These are phyloP conservation scores for Dioscorea zingiberensis DNA, from an alignment of 106 monocot species.

Conservation along the genomic window DNA sequence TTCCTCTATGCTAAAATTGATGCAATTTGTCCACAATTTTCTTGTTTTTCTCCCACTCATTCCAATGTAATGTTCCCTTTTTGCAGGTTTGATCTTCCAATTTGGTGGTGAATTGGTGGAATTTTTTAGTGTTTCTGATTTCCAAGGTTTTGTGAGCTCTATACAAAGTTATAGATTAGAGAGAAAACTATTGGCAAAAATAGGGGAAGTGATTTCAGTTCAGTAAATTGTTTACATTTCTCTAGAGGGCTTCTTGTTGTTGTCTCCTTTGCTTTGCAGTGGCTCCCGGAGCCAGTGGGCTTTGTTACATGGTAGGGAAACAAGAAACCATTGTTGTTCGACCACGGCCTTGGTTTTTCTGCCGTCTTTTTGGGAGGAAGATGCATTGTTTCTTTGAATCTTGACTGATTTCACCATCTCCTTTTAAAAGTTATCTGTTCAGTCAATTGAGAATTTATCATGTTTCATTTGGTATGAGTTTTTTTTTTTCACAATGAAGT, in stretches of 20 bases:
- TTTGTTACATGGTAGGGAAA: too few relatives aligned
- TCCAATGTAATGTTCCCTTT: conserved; percentile 27
- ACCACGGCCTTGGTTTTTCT: neutral
- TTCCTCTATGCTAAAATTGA: too few relatives aligned
- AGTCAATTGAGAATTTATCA: too few relatives aligned
- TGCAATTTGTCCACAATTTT: too few relatives aligned
- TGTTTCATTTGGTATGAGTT: neutral
- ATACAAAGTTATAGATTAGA: conserved; percentile 1
- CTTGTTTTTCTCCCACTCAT: conserved; percentile 6
- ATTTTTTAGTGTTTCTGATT: neutral
- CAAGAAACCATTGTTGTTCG: too few relatives aligned
- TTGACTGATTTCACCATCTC: too few relatives aligned
- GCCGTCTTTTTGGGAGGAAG: neutral
- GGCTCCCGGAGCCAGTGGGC: too few relatives aligned
- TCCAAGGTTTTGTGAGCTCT: conserved; percentile 14
- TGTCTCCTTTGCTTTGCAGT: neutral
- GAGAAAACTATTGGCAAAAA: conserved; percentile 7
- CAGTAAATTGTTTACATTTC: neutral
- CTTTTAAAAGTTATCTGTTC: too few relatives aligned
- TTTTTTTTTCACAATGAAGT: conserved; percentile 54
- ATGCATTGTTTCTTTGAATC: too few relatives aligned
- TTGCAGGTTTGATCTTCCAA: conserved; percentile 12
- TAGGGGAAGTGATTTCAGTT: neutral
- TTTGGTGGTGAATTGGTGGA: neutral
- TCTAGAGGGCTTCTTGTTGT: neutral